Evolutionary conservation across 2,329 filamentous ascomycete species (phyloP), one percentile per base, ranked within the genome.

Genomic region (Sarocladiaceae sp.): DNA sequence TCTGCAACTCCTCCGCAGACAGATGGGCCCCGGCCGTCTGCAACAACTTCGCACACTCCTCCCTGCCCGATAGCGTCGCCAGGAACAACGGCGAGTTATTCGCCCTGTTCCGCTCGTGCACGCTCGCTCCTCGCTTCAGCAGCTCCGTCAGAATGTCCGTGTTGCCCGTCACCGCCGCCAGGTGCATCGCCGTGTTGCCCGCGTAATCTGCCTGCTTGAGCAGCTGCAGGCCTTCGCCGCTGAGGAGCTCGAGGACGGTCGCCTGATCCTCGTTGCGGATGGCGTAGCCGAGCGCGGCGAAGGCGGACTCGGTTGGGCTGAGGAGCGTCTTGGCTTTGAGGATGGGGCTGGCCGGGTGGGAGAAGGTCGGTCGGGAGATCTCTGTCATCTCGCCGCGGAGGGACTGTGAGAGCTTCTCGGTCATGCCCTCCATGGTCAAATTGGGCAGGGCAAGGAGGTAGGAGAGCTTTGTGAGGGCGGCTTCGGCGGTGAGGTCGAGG

Each of bases 351-450:
- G 78, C 72, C 0, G 85, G 86, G 58, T 91, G 88, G 29, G 83
- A 78, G 65, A 94, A 94, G 49, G 83, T 79, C 11, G 85, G 85
- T 34, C 76, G 71, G 6, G 79, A 74, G 44, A 80, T 76, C 62
- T 89, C 86, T 10, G 88, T 95, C 65, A 95, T 78, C 67, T 96
- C 90, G 35, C 90, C 90, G 41, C 88, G 79, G 18, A 95, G 72
- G 10, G 85, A 87, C 19, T 74, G 66, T 6, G 85, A 81, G 79
- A 95, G 94, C 49, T 74, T 73, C 49, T 70, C 71, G 3, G 80
- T 74, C 21, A 95, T 80, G 18, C 87, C 82, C 44, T 74, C 69
- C 6, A 77, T 72, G 0, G 76, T 73, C n/a, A 85, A 69, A 24
- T 71, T 73, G 1, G 84, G 80, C 3, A 75, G 61, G 4, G 86